phyloP scores from a whole-genome alignment of 2,329 filamentous ascomycete genomes.

The Claviceps pazoutovae region DNA sequence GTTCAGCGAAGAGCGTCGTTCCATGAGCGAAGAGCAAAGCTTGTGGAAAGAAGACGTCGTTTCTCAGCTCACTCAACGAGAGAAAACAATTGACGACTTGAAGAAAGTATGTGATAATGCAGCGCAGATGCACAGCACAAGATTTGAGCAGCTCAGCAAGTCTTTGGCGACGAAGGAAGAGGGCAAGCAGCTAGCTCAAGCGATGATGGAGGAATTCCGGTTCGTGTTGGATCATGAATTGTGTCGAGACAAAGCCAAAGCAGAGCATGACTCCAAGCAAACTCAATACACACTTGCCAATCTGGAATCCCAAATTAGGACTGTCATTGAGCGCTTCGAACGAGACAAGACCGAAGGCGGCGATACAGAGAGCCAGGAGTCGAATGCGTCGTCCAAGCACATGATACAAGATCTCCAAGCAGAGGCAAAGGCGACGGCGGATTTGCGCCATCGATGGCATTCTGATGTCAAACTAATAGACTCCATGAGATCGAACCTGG shows the following conservation, averaged over 20 bases:
- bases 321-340: conserved; percentile 10
- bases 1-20: not conserved
- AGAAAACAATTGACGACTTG: conserved; percentile 1
- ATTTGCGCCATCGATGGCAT: conserved; percentile 14
- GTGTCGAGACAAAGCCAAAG: conserved; percentile 9
- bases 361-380: not conserved
- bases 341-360: not conserved
- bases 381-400: conserved; percentile 6
- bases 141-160: conserved; percentile 1
- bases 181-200: conserved; percentile 8
- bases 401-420: conserved; percentile 12
- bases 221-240: conserved; percentile 12
- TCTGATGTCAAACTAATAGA: conserved; percentile 16
- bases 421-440: conserved; percentile 8
- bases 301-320: conserved; percentile 11
- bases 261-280: conserved; percentile 8
- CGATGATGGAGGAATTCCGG: conserved; percentile 10
- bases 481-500: conserved; percentile 12
- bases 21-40: not conserved
- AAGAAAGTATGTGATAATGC: not conserved
- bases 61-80: not conserved
- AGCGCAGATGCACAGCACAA: not conserved
- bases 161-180: conserved; percentile 4
- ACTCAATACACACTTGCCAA: conserved; percentile 6
- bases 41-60: conserved; percentile 2